A percentile compares a stretch with the other conserved stretches of the same genome.
These are phyloP conservation scores for Bruguiera gymnorhiza DNA, from an alignment of 345 rosid genomes.

Conservation along the genomic window DNA sequence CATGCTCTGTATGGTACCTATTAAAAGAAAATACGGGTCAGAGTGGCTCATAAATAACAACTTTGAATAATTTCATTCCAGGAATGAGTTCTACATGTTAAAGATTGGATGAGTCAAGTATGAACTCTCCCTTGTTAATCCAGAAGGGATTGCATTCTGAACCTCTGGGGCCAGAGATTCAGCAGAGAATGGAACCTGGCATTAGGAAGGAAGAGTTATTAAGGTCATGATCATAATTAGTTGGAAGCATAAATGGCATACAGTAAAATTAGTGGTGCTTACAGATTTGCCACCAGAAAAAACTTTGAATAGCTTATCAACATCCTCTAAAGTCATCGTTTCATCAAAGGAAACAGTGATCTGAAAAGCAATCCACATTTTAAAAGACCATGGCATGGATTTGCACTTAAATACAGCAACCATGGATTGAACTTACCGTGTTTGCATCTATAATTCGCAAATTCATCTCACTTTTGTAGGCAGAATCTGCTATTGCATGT, in stretches of 20 bases:
- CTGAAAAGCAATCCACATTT: conserved; percentile 41
- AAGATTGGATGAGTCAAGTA: conserved; percentile 79
- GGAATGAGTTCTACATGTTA: conserved; percentile 53
- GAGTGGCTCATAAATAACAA: conserved; percentile 14
- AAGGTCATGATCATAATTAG: conserved; percentile 5
- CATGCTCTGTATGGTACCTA: conserved; percentile 96
- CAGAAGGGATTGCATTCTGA: conserved; percentile 63
- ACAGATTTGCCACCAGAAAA: conserved; percentile 80
- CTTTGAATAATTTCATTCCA: conserved; percentile 13
- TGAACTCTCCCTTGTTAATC: conserved; percentile 63
- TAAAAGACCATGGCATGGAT: conserved; percentile 5
- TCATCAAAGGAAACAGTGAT: conserved; percentile 92
- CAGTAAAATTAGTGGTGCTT: conserved; percentile 28
- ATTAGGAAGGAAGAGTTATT: conserved; percentile 9
- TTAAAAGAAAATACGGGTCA: conserved; percentile 24
- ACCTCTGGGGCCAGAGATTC: conserved; percentile 88
- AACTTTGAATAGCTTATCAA: conserved; percentile 73
- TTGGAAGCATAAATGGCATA: conserved; percentile 6
- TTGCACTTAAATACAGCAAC: conserved; percentile 3
- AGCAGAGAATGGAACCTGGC: conserved; percentile 81
- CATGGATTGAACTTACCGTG: conserved; percentile 53
- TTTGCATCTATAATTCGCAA: conserved; percentile 75
- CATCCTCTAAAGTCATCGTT: conserved; percentile 92
- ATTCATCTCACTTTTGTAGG: conserved; percentile 66
- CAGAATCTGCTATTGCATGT: conserved; percentile 71